A percentile compares a stretch with the other conserved stretches of the same genome.
Conservation (phyloP, 2,329 filamentous ascomycete species). For the Penicillium griseofulvum region DNA sequence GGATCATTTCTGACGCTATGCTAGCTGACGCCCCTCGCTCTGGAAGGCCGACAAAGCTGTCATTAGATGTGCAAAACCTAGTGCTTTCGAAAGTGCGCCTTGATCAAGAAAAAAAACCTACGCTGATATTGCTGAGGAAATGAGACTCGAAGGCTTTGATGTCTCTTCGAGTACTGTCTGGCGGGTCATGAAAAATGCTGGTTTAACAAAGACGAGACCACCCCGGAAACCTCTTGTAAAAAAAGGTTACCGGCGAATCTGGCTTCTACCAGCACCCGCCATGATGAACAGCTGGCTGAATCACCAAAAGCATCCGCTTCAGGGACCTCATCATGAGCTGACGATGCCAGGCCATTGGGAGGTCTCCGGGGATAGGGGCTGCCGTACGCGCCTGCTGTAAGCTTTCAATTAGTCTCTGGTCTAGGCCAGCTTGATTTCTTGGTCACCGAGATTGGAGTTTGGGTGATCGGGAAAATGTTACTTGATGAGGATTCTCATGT, state of each 20-base stretch:
- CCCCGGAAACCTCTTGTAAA: too few species aligned
- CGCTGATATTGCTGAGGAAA: not conserved
- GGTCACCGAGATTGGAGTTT: not conserved
- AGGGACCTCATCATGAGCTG: constrained; percentile 20
- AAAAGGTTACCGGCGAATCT: too few species aligned
- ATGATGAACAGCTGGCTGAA: constrained; percentile 5
- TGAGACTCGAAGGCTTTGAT: not conserved
- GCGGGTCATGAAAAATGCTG: not conserved
- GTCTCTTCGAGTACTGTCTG: not conserved
- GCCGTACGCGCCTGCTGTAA: too few species aligned
- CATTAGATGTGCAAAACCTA: not conserved
- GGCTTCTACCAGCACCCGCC: not conserved
- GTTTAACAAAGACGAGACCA: not conserved
- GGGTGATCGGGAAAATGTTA: too few species aligned
- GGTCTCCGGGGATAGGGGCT: too few species aligned
- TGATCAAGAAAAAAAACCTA: not conserved
- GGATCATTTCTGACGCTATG: not conserved
- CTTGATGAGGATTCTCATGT: too few species aligned
- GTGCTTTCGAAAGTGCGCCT: not conserved
- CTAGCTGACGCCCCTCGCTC: constrained; percentile 1
- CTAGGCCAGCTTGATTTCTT: not conserved
- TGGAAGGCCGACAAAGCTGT: not conserved
- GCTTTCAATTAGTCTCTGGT: constrained; percentile 26
- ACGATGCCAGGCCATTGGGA: too few species aligned
- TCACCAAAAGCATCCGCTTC: constrained; percentile 52